Conservation (phyloP, 2,329 filamentous ascomycete genomes). For the Phialophora tarda region DNA sequence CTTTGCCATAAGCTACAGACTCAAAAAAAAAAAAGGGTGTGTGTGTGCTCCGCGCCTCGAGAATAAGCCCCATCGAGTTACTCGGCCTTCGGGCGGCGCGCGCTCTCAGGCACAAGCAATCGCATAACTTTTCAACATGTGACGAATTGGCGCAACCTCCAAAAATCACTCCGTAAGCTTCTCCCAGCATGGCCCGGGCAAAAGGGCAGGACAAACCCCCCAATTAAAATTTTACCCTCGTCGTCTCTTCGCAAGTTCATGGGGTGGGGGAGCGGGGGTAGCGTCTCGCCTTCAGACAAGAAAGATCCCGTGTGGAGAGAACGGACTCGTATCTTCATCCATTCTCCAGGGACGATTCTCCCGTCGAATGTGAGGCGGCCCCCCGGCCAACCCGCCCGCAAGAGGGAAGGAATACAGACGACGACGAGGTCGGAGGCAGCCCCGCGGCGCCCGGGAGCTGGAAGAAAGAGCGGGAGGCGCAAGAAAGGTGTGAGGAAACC, state of each 20-base stretch:
- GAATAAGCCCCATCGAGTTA: conserved; percentile 99
- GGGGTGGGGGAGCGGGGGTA: conserved; percentile 42
- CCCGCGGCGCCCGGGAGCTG: conserved; percentile 46
- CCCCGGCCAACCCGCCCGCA: background rate
- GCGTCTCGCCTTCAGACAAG: conserved; percentile 29
- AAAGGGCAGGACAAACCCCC: conserved; percentile 14
- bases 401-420: conserved; percentile 55
- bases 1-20: conserved; percentile 63
- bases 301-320: conserved; percentile 1
- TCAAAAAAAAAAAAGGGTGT: conserved; percentile 41
- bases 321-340: conserved; percentile 93
- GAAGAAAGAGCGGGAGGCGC: conserved; percentile 59
- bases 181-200: conserved; percentile 21
- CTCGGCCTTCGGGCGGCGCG: conserved; percentile 48
- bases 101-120: conserved; percentile 68
- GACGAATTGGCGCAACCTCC: conserved; percentile 73
- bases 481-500: conserved; percentile 61
- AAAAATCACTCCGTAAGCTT: conserved; percentile 27
- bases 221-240: conserved; percentile 44
- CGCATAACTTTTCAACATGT: conserved; percentile 97
- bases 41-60: conserved; percentile 86
- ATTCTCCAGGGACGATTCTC: conserved; percentile 44
- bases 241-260: conserved; percentile 51
- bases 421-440: conserved; percentile 53
- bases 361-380: background rate